Base-by-base conservation (phyloP, 116 monocot genomes). In the Iris pallida region DNA sequence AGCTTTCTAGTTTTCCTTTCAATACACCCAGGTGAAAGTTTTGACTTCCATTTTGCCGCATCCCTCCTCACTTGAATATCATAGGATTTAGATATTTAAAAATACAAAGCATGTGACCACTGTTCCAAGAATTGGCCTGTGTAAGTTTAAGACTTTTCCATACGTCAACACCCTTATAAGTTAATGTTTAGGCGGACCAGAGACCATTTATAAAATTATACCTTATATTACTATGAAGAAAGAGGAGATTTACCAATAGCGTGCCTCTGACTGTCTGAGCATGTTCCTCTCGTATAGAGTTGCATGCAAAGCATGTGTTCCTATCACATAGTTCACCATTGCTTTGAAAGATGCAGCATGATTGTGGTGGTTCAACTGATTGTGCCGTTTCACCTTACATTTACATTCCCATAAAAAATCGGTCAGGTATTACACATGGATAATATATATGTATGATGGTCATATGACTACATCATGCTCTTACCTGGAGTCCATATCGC, bases 211-310 rank as follows among this genome's bases (percentile, higher is more conserved):
- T 30, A 30, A 30, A 30, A 1, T 0, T 30, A 30, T 30, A 30
- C 53, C 16, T 76, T 52, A 14, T 55, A 30, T 30, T 30, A 30
- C 30, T 30, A 30, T 30, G 30, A 30, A 30, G 30, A 30, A 30
- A 30, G 30, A 30, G 30, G 30, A 42, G 12, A 13, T 4, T 59
- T 88, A 93, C 98, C 93, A 98, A 52, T 61, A 98, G 52, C 62
- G 98, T 98, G 52, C 90, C 90, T 61, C 93, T 77, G 73, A 98
- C 93, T 51, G 46, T 88, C 48, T 90, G 83, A 58, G 81, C 59
- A 15, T 84, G 75, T 47, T 78, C 55, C 74, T 80, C 85, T 63
- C 68, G 54, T 70, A 77, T 71, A 62, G 66, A 71, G 19, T 58
- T 80, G 53, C 80, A 85, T 15, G 63, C 61, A 58, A 65, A 72